phyloP scores from a whole-genome alignment of 768 basidiomycete genomes.

The Suillus weaverae region DNA sequence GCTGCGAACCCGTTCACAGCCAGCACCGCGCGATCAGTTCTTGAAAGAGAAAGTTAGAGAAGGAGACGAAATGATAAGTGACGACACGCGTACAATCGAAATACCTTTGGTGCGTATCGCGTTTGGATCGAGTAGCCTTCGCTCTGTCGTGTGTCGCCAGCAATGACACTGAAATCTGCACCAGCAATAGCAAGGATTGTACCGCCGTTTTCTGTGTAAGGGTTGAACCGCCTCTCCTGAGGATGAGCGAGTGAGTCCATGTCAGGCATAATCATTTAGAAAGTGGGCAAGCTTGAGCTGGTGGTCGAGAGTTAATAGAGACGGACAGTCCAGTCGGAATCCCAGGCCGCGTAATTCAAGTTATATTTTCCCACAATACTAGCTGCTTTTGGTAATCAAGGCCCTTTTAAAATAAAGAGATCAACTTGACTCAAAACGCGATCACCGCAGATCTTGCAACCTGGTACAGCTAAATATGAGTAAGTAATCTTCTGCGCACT shows the following conservation, averaged over 20 bases:
- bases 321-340: background rate
- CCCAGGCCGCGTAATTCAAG: conserved; percentile 18
- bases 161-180: conserved; percentile 89
- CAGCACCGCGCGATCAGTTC: conserved; percentile 89
- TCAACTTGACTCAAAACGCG: background rate
- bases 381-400: conserved; percentile 6
- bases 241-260: conserved; percentile 41
- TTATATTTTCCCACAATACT: conserved; percentile 2
- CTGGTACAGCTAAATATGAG: conserved; percentile 21
- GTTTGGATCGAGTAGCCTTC: conserved; percentile 99
- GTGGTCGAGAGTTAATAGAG: background rate
- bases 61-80: background rate
- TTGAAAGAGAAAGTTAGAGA: conserved; percentile 30
- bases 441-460: background rate
- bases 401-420: background rate
- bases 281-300: background rate
- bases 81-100: conserved; percentile 68
- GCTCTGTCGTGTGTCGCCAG: conserved; percentile 94
- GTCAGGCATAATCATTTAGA: conserved; percentile 32
- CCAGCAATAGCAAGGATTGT: conserved; percentile 97
- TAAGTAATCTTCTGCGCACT: conserved; percentile 1
- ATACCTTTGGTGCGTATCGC: conserved; percentile 94
- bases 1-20: conserved; percentile 98
- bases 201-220: conserved; percentile 92
- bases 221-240: conserved; percentile 73